A percentile compares a stretch with the other conserved stretches of the same genome.
Conservation (phyloP, 371 early-diverging fungal species). For the Lichtheimia corymbifera region DNA sequence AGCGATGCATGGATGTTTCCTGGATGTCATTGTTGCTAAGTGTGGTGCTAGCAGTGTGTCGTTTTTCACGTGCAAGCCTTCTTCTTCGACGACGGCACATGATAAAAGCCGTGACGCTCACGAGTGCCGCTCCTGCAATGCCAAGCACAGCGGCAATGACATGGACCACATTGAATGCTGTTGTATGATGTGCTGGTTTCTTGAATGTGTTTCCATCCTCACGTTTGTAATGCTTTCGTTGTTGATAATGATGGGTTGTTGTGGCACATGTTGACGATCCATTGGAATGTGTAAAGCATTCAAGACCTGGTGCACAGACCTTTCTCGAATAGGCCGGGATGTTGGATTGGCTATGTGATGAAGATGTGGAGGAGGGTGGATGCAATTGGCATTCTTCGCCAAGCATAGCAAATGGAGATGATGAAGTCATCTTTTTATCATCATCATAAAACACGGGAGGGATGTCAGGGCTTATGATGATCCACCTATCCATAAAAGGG, state of each 20-base stretch:
- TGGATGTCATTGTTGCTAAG: neutral
- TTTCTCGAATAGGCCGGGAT: too few relatives aligned
- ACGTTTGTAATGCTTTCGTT: neutral
- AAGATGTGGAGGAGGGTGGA: too few relatives aligned
- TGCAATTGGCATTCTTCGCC: too few relatives aligned
- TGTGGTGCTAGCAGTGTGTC: neutral
- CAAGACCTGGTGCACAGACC: too few relatives aligned
- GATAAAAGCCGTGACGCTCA: slow-evolving; percentile 27
- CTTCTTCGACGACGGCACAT: slow-evolving; percentile 22
- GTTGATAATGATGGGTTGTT: neutral
- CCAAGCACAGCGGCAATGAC: slow-evolving; percentile 39
- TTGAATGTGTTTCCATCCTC: slow-evolving; percentile 14
- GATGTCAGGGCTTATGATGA: neutral
- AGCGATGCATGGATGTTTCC: slow-evolving; percentile 10
- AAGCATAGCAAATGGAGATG: too few relatives aligned
- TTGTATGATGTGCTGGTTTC: slow-evolving; percentile 24
- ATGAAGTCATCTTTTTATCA: neutral
- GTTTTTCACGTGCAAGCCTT: slow-evolving; percentile 1
- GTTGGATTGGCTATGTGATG: too few relatives aligned
- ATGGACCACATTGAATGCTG: slow-evolving; percentile 39
- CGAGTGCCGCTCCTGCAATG: slow-evolving; percentile 26
- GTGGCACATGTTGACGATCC: neutral
- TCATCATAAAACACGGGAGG: slow-evolving; percentile 7
- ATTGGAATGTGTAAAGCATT: too few relatives aligned
- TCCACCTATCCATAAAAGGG: slow-evolving; percentile 4